Percentiles rank a stretch among this genome's conserved stretches.
Evolutionary conservation across 1,139 yeast species (phyloP).

Genomic region (Debaryomyces robertsiae): DNA sequence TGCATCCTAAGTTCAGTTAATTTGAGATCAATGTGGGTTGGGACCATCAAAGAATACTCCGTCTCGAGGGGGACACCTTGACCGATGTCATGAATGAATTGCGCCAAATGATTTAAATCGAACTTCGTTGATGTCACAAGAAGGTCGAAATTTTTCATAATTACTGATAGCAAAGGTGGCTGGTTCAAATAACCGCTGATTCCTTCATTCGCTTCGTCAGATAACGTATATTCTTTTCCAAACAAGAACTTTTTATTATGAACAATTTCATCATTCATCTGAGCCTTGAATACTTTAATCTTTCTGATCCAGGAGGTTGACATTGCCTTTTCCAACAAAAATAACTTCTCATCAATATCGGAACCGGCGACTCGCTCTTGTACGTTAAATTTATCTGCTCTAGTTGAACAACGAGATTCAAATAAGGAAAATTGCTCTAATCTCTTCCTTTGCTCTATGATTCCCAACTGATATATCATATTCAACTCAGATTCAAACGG

Average conservation of each 20-base stretch:
- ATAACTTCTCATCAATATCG: slow-evolving; percentile 15
- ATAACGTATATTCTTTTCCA: slow-evolving; percentile 46
- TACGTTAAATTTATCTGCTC: slow-evolving; percentile 4
- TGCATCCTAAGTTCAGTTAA: slow-evolving; percentile 57
- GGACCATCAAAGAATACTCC: slow-evolving; percentile 67
- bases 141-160: slow-evolving; percentile 60
- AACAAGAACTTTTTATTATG: slow-evolving; percentile 55
- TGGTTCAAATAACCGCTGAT: slow-evolving; percentile 59
- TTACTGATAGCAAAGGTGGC: slow-evolving; percentile 66
- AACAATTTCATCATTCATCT: slow-evolving; percentile 48
- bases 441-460: slow-evolving; percentile 68
- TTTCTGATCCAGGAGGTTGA: slow-evolving; percentile 51
- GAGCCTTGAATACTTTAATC: slow-evolving; percentile 47
- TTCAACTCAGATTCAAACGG: slow-evolving; percentile 81
- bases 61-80: slow-evolving; percentile 81
- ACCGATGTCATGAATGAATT: slow-evolving; percentile 70
- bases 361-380: slow-evolving; percentile 10
- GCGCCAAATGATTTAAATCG: slow-evolving; percentile 52
- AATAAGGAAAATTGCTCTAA: slow-evolving; percentile 59
- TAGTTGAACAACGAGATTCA: slow-evolving; percentile 30
- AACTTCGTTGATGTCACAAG: slow-evolving; percentile 58
- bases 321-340: slow-evolving; percentile 21
- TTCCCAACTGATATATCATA: slow-evolving; percentile 76
- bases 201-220: slow-evolving; percentile 49
- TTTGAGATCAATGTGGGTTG: slow-evolving; percentile 53